phyloP scores from a whole-genome alignment of 202 grass and related monocot species.

The Bolboschoenoplectus hybrid region DNA sequence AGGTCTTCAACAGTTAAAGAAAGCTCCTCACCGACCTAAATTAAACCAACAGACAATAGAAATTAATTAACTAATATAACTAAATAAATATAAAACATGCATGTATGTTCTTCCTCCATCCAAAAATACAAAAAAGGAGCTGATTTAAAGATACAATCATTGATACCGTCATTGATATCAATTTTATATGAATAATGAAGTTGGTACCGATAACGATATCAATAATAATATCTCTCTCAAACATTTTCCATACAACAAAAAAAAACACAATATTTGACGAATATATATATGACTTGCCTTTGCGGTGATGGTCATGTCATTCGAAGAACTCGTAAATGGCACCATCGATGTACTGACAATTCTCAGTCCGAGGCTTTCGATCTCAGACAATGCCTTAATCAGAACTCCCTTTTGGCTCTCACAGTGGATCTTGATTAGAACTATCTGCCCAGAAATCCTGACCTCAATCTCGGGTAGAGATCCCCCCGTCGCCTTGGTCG shows the following conservation, averaged over 20 bases:
- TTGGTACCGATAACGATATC: no score
- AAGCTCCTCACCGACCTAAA: conserved; percentile 34
- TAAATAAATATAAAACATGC: not conserved
- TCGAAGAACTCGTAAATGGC: conserved; percentile 18
- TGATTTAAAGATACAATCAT: no score
- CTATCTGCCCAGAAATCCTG: conserved; percentile 28
- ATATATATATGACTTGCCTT: conserved; percentile 24
- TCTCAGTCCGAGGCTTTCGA: conserved; percentile 27
- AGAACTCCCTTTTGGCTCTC: conserved; percentile 23
- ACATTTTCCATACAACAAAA: not conserved
- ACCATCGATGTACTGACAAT: conserved; percentile 25
- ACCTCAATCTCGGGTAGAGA: conserved; percentile 24
- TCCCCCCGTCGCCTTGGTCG: not conserved
- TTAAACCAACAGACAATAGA: not conserved
- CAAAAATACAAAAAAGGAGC: not conserved
- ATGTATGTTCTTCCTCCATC: not conserved
- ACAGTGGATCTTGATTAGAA: conserved; percentile 40
- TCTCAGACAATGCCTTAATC: conserved; percentile 38
- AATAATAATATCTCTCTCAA: no score
- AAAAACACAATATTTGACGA: not conserved
- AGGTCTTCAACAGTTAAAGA: conserved; percentile 35
- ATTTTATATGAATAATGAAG: no score
- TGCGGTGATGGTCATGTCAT: conserved; percentile 36
- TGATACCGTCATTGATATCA: no score
- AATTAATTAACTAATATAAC: not conserved